phyloP scores from a whole-genome alignment of 2,329 filamentous ascomycete species.

The Incumbomyces lentus region DNA sequence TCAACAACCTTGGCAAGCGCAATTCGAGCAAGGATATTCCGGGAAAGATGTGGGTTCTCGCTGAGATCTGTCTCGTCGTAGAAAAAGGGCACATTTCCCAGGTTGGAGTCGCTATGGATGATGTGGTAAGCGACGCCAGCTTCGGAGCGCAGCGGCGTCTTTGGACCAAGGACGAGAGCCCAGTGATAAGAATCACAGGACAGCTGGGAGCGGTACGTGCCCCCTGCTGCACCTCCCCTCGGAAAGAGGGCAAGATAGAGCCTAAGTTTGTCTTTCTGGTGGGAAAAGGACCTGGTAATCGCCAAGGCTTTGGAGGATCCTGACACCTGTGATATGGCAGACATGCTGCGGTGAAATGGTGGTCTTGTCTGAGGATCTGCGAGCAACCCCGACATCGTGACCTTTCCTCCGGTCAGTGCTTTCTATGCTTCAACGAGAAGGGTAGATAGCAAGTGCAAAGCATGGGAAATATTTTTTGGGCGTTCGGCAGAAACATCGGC shows the following conservation, averaged over 20 bases:
- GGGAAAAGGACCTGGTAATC: constrained; percentile 1
- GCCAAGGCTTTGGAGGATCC: constrained; percentile 8
- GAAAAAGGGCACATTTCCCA: constrained; percentile 9
- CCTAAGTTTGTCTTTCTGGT: constrained; percentile 15
- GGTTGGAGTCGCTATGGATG: constrained; percentile 10
- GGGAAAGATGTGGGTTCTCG: constrained; percentile 7
- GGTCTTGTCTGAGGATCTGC: constrained; percentile 6
- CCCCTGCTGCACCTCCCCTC: constrained; percentile 12
- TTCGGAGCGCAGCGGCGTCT: constrained; percentile 11
- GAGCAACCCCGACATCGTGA: constrained; percentile 1
- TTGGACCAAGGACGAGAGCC: constrained; percentile 16
- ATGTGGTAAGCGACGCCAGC: constrained; percentile 17
- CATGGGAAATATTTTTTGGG: background rate
- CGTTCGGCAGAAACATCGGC: too few species aligned
- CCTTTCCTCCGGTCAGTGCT: background rate
- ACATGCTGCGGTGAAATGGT: constrained; percentile 15
- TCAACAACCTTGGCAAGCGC: constrained; percentile 18
- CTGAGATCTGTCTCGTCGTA: constrained; percentile 19
- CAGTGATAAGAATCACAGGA: constrained; percentile 21
- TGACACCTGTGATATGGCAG: constrained; percentile 10
- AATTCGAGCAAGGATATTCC: constrained; percentile 14
- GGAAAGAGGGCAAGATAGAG: constrained; percentile 19
- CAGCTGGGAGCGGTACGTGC: constrained; percentile 13
- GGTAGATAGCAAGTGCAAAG: too few species aligned
- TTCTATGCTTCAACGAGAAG: too few species aligned